Base-by-base conservation (phyloP, 352 stramenopile species). In the Phytophthora gonapodyides region DNA sequence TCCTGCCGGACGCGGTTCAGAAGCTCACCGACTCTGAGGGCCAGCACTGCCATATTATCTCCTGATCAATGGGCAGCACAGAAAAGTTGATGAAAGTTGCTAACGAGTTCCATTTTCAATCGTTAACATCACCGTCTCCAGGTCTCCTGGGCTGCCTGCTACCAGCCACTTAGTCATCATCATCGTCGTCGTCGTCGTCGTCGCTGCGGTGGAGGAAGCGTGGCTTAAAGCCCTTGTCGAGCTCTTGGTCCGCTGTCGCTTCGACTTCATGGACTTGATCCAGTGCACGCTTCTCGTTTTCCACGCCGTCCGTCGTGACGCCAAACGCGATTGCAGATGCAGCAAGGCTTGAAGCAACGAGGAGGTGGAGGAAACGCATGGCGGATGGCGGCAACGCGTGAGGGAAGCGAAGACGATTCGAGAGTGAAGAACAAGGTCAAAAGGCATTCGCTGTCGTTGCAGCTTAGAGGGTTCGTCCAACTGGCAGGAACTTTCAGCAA, bases 1-100 rank as follows among this genome's bases (percentile, higher is more conserved):
- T 88, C 3, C 24, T 90, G 4, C 79, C 78, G 0, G 66, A 72
- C 30, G 35, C 58, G 42, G 61, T 88, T 31, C 67, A 82, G 21
- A 51, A 73, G n/a, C 78, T 90, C 15, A 71, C 53, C 7, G 75
- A 78, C 42, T 74, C 53, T 15, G 56, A 67, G 27, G 61, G 73
- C 27, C 80, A 84, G 12, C 61, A 47, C 13, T 76, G 68, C 33
- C 68, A 64, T 37, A 67, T 73, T 44, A 64, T 72, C 13, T 63
- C 47, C 11, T 72, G 19, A 64, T 16, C 8, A 11, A 37, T 21
- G 24, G 24, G 3, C 24, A 27, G 24, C 24, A 27, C 24, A 27
- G 24, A 27, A 27, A 27, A 24, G 3, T 33, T 44, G n/a, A 5
- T 34, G 7, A 11, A 51, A 7, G 27, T 33, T 11, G 24, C 38